Conservation (phyloP, 352 stramenopile genomes). For the Pseudoperonospora humuli region DNA sequence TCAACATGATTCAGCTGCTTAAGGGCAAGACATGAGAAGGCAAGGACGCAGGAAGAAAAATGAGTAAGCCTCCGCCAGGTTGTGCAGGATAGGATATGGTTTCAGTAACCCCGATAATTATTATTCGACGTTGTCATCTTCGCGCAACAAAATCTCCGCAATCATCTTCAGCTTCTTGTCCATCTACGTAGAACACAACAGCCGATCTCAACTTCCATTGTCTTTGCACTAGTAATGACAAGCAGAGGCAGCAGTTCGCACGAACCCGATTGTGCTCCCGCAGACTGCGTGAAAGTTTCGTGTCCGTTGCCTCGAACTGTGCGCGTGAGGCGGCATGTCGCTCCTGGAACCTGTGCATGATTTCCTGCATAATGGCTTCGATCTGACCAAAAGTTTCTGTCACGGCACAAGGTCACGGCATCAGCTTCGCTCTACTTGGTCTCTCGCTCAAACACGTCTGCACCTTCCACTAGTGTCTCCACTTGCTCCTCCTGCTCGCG, state of each 20-base stretch:
- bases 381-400: slow-evolving; percentile 37
- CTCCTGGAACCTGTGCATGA: slow-evolving; percentile 31
- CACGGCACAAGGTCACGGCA: not conserved
- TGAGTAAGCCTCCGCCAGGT: too few relatives aligned
- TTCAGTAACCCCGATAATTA: too few relatives aligned
- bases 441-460: not conserved
- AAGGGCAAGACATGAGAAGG: too few relatives aligned
- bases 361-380: slow-evolving; percentile 34
- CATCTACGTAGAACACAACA: slow-evolving; percentile 16
- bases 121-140: slow-evolving; percentile 23
- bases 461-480: slow-evolving; percentile 44
- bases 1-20: too few relatives aligned
- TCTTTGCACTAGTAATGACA: not conserved
- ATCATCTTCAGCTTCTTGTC: slow-evolving; percentile 56
- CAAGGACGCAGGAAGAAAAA: too few relatives aligned
- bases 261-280: slow-evolving; percentile 29
- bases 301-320: slow-evolving; percentile 28
- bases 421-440: not conserved
- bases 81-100: too few relatives aligned
- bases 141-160: slow-evolving; percentile 31
- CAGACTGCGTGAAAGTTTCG: slow-evolving; percentile 20
- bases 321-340: slow-evolving; percentile 27
- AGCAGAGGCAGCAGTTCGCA: not conserved
- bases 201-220: not conserved
- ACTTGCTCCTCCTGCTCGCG: slow-evolving; percentile 46